Percentiles rank a stretch among this genome's conserved stretches.
phyloP scores from a whole-genome alignment of 2,329 filamentous ascomycete species.

The Diaporthe sp. region DNA sequence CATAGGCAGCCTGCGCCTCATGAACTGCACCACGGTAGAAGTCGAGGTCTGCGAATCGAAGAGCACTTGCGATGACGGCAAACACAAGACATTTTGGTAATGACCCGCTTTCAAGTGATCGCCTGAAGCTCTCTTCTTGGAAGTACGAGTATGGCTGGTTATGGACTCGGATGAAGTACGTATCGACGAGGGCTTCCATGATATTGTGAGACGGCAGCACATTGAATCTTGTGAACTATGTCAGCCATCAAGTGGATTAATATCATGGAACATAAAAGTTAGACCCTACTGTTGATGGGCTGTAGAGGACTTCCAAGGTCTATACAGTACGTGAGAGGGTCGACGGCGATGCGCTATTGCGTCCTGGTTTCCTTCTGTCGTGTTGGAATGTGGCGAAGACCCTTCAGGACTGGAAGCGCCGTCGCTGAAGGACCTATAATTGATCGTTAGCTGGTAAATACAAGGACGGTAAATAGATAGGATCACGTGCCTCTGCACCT shows the following conservation, averaged over 20 bases:
- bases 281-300: background rate
- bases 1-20: background rate
- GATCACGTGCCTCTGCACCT: background rate
- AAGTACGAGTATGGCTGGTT: conserved; percentile 9
- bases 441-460: background rate
- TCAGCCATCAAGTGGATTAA: background rate
- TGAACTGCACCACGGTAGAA: background rate
- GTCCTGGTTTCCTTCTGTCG: background rate
- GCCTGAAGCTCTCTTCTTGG: conserved; percentile 1
- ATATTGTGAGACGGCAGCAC: background rate
- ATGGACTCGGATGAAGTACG: background rate
- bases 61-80: background rate
- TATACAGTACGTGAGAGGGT: background rate
- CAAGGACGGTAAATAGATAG: too few species aligned
- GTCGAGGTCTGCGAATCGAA: background rate
- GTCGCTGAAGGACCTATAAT: background rate
- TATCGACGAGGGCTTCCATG: conserved; percentile 4
- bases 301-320: background rate
- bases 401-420: background rate
- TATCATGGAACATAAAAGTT: background rate
- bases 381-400: background rate
- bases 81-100: background rate
- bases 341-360: background rate
- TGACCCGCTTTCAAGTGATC: background rate
- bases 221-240: background rate